phyloP scores from a whole-genome alignment of 306 rosid genomes.

The Dryas octopetala region DNA sequence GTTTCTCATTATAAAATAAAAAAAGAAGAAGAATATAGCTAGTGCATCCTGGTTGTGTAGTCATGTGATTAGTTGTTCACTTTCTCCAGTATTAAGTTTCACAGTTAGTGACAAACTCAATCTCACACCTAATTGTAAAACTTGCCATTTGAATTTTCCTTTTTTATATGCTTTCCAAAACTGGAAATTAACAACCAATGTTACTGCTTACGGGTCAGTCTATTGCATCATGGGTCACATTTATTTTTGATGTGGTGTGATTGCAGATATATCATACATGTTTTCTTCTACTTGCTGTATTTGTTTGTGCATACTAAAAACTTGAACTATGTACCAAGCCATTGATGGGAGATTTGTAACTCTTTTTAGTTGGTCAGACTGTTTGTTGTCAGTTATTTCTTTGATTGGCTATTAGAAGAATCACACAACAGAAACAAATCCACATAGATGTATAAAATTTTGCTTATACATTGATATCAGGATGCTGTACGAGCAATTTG shows the following conservation, averaged over 20 bases:
- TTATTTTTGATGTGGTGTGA: background rate
- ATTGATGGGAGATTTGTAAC: slow-evolving; percentile 11
- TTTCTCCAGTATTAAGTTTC: too few species aligned
- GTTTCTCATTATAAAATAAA: too few species aligned
- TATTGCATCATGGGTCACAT: background rate
- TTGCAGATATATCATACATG: background rate
- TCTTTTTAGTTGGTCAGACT: background rate
- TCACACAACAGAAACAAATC: background rate
- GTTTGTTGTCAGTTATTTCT: slow-evolving; percentile 14
- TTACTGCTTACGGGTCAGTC: background rate
- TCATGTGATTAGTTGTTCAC: too few species aligned
- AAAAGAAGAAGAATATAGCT: background rate
- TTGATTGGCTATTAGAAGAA: slow-evolving; percentile 22
- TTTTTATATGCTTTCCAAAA: background rate
- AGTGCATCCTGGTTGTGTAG: background rate
- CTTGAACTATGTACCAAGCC: background rate
- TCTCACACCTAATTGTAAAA: background rate
- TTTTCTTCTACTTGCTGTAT: background rate
- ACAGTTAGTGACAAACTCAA: background rate
- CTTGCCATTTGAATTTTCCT: background rate
- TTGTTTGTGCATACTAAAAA: too few species aligned
- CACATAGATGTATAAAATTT: slow-evolving; percentile 24
- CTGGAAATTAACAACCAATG: background rate
- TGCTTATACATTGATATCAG: slow-evolving; percentile 47
- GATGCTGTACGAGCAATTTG: slow-evolving; percentile 88